Evolutionary conservation across 768 basidiomycete genomes (phyloP).

Genomic region (Lactifluus piperatus): DNA sequence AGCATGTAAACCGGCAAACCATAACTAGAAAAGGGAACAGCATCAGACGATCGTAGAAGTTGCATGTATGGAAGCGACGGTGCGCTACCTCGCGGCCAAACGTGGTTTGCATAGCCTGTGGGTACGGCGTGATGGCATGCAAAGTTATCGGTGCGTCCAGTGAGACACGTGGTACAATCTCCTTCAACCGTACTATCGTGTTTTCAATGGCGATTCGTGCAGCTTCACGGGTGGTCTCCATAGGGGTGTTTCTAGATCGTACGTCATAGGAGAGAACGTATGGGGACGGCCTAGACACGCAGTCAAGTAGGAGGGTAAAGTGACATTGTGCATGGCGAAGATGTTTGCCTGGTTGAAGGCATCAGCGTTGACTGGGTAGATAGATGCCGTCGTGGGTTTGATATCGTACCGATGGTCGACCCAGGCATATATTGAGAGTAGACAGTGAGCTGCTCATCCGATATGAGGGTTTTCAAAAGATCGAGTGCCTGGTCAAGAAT

Average conservation of each 20-base stretch:
- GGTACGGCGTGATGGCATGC: conserved; percentile 73
- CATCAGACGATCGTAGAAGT: neutral
- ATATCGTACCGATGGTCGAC: conserved; percentile 66
- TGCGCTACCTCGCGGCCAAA: conserved; percentile 67
- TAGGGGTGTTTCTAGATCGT: conserved; percentile 69
- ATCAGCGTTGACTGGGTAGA: neutral
- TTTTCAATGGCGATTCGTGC: conserved; percentile 50
- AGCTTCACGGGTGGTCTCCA: conserved; percentile 59
- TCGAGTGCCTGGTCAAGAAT: conserved; percentile 68
- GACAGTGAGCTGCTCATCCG: conserved; percentile 60
- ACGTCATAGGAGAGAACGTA: conserved; percentile 67
- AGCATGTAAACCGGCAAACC: conserved; percentile 81
- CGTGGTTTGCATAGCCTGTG: conserved; percentile 67
- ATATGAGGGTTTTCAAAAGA: conserved; percentile 53
- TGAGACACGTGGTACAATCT: conserved; percentile 39
- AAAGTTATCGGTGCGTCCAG: conserved; percentile 57
- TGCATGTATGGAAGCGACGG: too few relatives aligned
- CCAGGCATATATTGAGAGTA: conserved; percentile 75
- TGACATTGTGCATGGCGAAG: conserved; percentile 81
- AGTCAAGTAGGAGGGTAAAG: conserved; percentile 58
- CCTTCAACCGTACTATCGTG: conserved; percentile 47
- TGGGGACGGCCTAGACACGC: conserved; percentile 37
- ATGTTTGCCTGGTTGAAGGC: conserved; percentile 59
- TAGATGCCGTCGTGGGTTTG: neutral
- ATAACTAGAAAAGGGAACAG: conserved; percentile 40